Evolutionary conservation across 352 stramenopile genomes (phyloP), one percentile per base, ranked within the genome.

Genomic region (Globisporangium alternatum): DNA sequence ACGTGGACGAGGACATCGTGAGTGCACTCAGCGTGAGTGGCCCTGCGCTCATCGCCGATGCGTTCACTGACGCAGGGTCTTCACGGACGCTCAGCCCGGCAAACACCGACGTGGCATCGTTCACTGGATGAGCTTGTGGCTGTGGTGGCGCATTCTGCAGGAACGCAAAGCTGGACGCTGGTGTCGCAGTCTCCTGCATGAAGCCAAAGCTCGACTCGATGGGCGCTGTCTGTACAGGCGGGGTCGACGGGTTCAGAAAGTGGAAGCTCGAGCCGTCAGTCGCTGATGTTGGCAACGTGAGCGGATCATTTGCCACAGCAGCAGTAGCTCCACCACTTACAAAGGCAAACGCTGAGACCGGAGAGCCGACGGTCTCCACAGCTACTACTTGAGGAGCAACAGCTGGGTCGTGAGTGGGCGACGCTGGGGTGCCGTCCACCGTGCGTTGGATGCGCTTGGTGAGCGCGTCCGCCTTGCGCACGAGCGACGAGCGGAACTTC

Each of bases 381-480:
- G 28, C 53, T 28, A 28, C 25, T 28, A 28, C 25, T 28, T 28
- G 25, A 8, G 25, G 25, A 49, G 43, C 10, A 25, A 30, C 19
- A 12, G 5, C 37, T 12, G 22, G 2, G 9, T 35, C 25, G 10
- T 45, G 61, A 22, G 30, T 2, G 33, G 54, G 35, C 0, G 45
- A 22, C 9, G 41, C 52, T 22, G 67, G 57, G 12, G 69, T 60
- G 30, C 51, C 39, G 52, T 73, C 71, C 0, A 62, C 75, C 0
- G 81, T 87, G 15, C 71, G 74, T 49, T 93, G 82, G 49, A 93
- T 90, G 15, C 78, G 78, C 44, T 78, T 77, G 54, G 77, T 74
- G n/a, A 93, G 48, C 28, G 80, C 75, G 43, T 93, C 80, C 2
- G 84, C 80, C 52, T 73, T 83, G 2, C 75, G 76, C 21, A 93